Base-by-base conservation (phyloP, 768 basidiomycete genomes). In the Infundibulicybe gibba region DNA sequence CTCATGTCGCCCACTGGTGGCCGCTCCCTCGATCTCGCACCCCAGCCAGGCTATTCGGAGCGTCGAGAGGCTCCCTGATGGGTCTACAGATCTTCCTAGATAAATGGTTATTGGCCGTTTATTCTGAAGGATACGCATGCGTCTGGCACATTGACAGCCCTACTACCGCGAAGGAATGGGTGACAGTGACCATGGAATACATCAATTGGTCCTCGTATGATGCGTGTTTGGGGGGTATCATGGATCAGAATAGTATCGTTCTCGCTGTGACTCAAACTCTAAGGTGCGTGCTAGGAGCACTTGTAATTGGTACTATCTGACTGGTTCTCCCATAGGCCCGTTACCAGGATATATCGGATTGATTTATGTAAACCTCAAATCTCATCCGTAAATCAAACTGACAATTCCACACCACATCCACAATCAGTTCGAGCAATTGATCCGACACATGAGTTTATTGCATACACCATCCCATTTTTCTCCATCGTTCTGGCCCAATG, bases 101-200 rank as follows among this genome's bases (percentile, higher is more conserved):
- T 41, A 59, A 70, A 33, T 81, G 75, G 76, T 59, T 81, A 15
- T 54, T 80, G 11, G 65, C 67, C 10, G 60, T 74, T 3, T 76
- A 74, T 49, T 55, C 55, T 13, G 71, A 75, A 47, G 72, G 75
- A 3, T 47, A 61, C 1, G 52, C 74, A 2, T 62, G 70, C 40
- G 54, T 80, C 0, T 77, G 74, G 68, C 74, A 79, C 52, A 53
- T 66, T 34, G 20, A 25, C 35, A 45, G 55, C 43, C 49, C 43
- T 25, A 21, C 32, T n/a, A 17, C 49, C 38, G 35, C 41, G 37
- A 32, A 8, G 42, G 30, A 40, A 51, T 45, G 21, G 49, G 49
- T 19, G 45, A 53, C 1, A 49, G 38, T 16, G 37, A 11, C 16
- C 32, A 37, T 52, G 20, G 54, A 38, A 19, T 47, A 15, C 13